Percentiles rank a stretch among this genome's conserved stretches.
phyloP scores from a whole-genome alignment of 139 green algal species.

The Dunaliella primolecta region DNA sequence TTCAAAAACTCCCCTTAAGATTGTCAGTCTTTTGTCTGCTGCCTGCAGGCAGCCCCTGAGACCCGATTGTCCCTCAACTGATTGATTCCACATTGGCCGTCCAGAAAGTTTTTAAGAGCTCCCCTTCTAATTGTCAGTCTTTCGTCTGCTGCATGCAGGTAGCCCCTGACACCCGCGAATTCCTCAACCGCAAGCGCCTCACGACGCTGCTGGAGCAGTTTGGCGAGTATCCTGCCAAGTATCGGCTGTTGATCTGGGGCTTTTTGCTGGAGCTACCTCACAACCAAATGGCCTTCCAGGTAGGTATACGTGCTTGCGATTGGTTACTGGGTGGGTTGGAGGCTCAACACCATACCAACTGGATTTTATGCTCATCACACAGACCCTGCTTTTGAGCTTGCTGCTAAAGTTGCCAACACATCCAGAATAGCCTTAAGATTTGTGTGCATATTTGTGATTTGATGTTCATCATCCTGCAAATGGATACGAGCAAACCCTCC shows the following conservation, averaged over 20 bases:
- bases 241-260: slow-evolving; percentile 48
- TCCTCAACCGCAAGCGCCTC: slow-evolving; percentile 44
- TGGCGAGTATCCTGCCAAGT: slow-evolving; percentile 62
- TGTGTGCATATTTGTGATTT: background rate
- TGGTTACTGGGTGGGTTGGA: background rate
- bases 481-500: background rate
- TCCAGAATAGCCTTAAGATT: background rate
- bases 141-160: too few species aligned
- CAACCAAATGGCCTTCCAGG: slow-evolving; percentile 54
- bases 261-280: slow-evolving; percentile 62
- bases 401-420: background rate
- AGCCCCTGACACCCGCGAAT: background rate
- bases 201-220: slow-evolving; percentile 52
- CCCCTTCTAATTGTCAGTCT: too few species aligned
- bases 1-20: too few species aligned
- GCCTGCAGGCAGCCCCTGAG: too few species aligned
- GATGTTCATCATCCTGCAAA: background rate
- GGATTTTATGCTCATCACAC: background rate
- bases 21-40: too few species aligned
- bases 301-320: slow-evolving; percentile 5
- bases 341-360: background rate
- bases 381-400: background rate
- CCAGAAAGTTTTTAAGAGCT: too few species aligned
- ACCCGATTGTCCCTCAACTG: too few species aligned
- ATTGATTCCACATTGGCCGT: too few species aligned